These are phyloP conservation scores for Lasiosphaeria hispida DNA, from an alignment of 495 filamentous ascomycete species.

Conservation along the genomic window DNA sequence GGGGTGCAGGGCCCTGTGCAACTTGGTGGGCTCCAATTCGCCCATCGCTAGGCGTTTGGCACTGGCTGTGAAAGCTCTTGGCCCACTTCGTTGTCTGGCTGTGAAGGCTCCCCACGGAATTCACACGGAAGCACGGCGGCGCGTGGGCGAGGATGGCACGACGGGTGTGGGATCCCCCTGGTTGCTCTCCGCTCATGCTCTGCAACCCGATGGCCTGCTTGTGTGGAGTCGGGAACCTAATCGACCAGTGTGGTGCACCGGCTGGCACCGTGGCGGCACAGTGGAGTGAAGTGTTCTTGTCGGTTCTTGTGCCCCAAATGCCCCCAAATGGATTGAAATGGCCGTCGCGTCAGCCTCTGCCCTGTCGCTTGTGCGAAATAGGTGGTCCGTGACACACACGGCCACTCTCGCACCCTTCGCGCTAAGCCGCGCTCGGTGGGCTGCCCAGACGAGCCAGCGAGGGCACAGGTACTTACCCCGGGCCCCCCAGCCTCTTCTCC, in stretches of 20 bases:
- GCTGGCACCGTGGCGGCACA: background rate
- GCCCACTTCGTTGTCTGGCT: too few relatives aligned
- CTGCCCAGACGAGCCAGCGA: conserved; percentile 23
- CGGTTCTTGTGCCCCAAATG: background rate
- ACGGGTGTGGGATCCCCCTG: conserved; percentile 6
- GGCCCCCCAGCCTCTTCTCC: conserved; percentile 28
- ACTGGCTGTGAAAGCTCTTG: too few relatives aligned
- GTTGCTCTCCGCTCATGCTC: conserved; percentile 15
- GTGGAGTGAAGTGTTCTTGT: conserved; percentile 3
- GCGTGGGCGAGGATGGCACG: conserved; percentile 14
- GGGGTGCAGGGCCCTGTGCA: conserved; percentile 13
- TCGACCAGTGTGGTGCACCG: conserved; percentile 12
- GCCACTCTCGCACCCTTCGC: conserved; percentile 1
- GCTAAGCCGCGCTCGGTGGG: conserved; percentile 21
- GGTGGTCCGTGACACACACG: conserved; percentile 24
- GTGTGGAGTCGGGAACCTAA: conserved; percentile 18
- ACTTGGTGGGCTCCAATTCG: conserved; percentile 24
- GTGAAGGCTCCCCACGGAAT: too few relatives aligned
- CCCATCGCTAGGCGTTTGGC: background rate
- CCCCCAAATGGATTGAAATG: too few relatives aligned
- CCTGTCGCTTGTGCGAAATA: too few relatives aligned
- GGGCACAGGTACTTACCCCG: conserved; percentile 18
- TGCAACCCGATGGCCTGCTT: conserved; percentile 10
- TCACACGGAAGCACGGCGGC: conserved; percentile 18
- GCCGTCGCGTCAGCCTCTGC: too few relatives aligned